phyloP scores from a whole-genome alignment of 768 basidiomycete species.

The Tephrocybe sp. region DNA sequence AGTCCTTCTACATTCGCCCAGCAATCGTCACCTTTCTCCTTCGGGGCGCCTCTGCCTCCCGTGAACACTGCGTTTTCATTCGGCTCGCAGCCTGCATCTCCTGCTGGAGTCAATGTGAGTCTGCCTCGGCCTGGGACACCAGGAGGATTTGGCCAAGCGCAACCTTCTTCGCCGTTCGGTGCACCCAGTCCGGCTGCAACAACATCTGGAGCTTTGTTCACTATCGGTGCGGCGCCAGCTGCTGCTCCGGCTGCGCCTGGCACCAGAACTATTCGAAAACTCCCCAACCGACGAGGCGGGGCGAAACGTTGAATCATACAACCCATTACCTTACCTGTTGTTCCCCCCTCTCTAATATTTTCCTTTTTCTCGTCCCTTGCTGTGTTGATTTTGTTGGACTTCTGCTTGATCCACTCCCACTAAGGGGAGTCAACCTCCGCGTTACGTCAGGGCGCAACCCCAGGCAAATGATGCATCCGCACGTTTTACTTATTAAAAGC shows the following conservation, averaged over 20 bases:
- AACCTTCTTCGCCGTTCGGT: constrained; percentile 47
- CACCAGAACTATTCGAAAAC: constrained; percentile 50
- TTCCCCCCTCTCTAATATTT: constrained; percentile 1
- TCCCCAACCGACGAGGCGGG: constrained; percentile 48
- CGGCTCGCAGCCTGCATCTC: constrained; percentile 61
- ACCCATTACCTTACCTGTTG: not conserved
- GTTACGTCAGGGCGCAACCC: constrained; percentile 6
- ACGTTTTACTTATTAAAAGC: constrained; percentile 1
- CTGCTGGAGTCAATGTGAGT: constrained; percentile 39
- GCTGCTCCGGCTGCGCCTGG: constrained; percentile 29
- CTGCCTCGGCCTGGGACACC: constrained; percentile 38
- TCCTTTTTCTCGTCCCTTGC: not conserved
- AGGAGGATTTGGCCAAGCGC: constrained; percentile 41
- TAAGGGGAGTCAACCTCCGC: not conserved
- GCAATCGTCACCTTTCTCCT: constrained; percentile 46
- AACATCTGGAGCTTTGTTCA: constrained; percentile 48
- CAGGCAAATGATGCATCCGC: not conserved
- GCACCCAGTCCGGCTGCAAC: constrained; percentile 34
- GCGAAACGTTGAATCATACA: constrained; percentile 33
- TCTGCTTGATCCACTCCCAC: not conserved
- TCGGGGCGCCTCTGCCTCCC: constrained; percentile 40
- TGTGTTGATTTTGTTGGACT: not conserved
- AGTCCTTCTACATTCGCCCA: constrained; percentile 62
- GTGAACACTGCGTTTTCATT: constrained; percentile 45
- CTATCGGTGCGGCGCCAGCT: constrained; percentile 58